Evolutionary conservation across 2,329 filamentous ascomycete genomes (phyloP).

Genomic region (Exophiala dermatitidis): DNA sequence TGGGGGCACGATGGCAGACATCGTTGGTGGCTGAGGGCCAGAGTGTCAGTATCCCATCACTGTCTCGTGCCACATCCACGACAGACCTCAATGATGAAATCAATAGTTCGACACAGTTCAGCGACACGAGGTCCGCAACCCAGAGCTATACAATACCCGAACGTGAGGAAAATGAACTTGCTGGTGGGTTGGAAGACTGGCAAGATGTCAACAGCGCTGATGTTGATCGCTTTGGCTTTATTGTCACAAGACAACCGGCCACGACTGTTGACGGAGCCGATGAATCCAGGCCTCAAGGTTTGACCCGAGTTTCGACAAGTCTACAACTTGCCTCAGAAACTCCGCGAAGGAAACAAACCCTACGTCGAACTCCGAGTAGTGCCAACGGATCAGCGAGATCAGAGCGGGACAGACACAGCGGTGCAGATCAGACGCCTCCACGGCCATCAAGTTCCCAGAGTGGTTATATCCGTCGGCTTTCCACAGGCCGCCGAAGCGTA

Average conservation of each 20-base stretch:
- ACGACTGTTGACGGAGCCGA: conserved; percentile 9
- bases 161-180: conserved; percentile 50
- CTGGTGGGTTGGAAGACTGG: conserved; percentile 61
- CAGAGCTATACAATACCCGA: conserved; percentile 18
- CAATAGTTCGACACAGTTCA: conserved; percentile 9
- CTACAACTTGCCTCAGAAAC: conserved; percentile 51
- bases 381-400: conserved; percentile 39
- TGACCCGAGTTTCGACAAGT: conserved; percentile 55
- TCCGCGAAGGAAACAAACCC: conserved; percentile 47
- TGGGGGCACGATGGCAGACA: conserved; percentile 38
- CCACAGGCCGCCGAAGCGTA: conserved; percentile 31
- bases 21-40: conserved; percentile 25
- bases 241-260: conserved; percentile 32
- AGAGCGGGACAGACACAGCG: conserved; percentile 28
- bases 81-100: conserved; percentile 22
- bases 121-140: conserved; percentile 10
- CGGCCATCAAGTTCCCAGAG: conserved; percentile 27
- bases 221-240: conserved; percentile 61
- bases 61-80: conserved; percentile 28
- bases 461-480: conserved; percentile 40
- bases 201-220: conserved; percentile 52
- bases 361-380: conserved; percentile 45
- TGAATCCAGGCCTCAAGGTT: conserved; percentile 32
- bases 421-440: conserved; percentile 32
- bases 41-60: conserved; percentile 29